Evolutionary conservation across 306 rosid genomes (phyloP).

Genomic region (Prunus dulcis): DNA sequence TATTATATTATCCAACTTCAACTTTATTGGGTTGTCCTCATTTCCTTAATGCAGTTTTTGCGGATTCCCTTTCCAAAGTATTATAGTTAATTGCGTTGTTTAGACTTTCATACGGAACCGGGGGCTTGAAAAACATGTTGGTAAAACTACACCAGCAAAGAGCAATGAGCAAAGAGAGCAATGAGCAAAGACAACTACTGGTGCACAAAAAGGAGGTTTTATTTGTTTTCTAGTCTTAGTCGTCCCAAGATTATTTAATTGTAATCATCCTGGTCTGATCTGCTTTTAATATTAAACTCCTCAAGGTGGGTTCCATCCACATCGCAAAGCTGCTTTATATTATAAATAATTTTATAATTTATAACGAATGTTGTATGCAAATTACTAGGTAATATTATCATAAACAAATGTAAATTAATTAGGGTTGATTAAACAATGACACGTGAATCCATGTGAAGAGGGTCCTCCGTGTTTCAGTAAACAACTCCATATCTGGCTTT

Average conservation of each 20-base stretch:
- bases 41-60: constrained; percentile 29
- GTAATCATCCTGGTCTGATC: constrained; percentile 26
- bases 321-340: constrained; percentile 33
- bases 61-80: constrained; percentile 35
- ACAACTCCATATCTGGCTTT: background rate
- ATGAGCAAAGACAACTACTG: background rate
- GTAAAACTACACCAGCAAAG: constrained; percentile 20
- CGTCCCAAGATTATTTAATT: constrained; percentile 24
- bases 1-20: constrained; percentile 10
- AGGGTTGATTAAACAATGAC: constrained; percentile 35
- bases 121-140: constrained; percentile 9
- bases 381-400: constrained; percentile 6
- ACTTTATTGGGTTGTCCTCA: constrained; percentile 36
- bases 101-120: constrained; percentile 24
- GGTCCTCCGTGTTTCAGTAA: constrained; percentile 45
- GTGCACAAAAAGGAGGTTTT: constrained; percentile 20
- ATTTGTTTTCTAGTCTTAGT: constrained; percentile 37
- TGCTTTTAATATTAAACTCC: constrained; percentile 25
- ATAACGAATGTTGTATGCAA: constrained; percentile 30
- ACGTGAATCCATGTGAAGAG: constrained; percentile 68
- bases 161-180: too few species aligned
- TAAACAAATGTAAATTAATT: constrained; percentile 19
- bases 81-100: constrained; percentile 14
- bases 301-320: constrained; percentile 37
- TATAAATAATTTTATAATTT: background rate